Evolutionary conservation across 768 basidiomycete genomes (phyloP).

Genomic region (Symmetrospora coprosmae): DNA sequence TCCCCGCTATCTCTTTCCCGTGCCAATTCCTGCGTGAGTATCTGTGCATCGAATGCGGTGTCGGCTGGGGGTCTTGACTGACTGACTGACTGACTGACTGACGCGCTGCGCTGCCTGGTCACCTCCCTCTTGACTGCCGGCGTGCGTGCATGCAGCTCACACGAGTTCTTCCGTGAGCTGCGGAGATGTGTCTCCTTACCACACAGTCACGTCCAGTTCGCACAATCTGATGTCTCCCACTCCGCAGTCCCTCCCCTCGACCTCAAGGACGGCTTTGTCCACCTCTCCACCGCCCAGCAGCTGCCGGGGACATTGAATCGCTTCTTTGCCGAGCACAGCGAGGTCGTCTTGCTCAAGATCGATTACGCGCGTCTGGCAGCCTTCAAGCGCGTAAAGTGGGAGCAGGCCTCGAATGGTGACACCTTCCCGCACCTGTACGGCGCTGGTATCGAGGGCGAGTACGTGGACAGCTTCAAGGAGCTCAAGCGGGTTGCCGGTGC

Average conservation of each 20-base stretch:
- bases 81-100: too few species aligned
- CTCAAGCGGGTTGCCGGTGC: constrained; percentile 21
- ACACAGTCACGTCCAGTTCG: too few species aligned
- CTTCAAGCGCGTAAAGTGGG: constrained; percentile 37
- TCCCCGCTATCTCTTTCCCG: constrained; percentile 11
- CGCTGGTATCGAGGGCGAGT: constrained; percentile 35
- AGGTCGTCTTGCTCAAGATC: constrained; percentile 34
- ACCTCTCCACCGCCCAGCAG: constrained; percentile 35
- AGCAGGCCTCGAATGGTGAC: constrained; percentile 13
- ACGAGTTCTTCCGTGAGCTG: too few species aligned
- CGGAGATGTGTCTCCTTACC: too few species aligned
- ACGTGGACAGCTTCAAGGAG: constrained; percentile 36
- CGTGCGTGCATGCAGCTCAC: too few species aligned
- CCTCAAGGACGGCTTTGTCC: constrained; percentile 36
- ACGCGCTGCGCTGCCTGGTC: too few species aligned
- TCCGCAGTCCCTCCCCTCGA: not conserved
- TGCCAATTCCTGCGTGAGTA: constrained; percentile 19
- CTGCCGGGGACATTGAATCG: constrained; percentile 33
- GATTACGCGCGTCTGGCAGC: constrained; percentile 32
- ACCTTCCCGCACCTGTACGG: constrained; percentile 36
- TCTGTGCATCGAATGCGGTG: too few species aligned
- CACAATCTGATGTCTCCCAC: not conserved
- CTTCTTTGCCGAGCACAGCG: constrained; percentile 36
- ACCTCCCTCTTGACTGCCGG: too few species aligned
- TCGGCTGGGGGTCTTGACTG: too few species aligned